These are phyloP conservation scores for Fusarium virguliforme DNA, from an alignment of 2,329 filamentous ascomycete genomes.

Conservation along the genomic window DNA sequence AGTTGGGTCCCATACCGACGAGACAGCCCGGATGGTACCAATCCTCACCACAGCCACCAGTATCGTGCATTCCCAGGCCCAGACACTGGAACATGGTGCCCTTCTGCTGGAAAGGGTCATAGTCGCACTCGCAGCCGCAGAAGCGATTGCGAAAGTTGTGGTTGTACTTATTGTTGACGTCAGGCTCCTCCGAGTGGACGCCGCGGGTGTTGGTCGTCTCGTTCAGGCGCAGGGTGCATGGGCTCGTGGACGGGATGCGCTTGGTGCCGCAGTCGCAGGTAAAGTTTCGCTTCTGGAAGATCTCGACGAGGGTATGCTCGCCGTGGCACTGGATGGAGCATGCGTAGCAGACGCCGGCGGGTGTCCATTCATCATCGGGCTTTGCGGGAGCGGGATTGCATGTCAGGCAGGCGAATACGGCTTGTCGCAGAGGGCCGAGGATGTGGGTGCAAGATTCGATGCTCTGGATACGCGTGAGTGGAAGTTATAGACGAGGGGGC, in stretches of 20 bases:
- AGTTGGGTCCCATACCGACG: conserved; percentile 82
- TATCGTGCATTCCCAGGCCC: conserved; percentile 83
- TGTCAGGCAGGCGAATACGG: conserved; percentile 91
- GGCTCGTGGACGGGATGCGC: conserved; percentile 77
- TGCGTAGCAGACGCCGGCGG: conserved; percentile 93
- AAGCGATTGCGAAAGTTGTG: conserved; percentile 96
- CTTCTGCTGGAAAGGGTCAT: conserved; percentile 90
- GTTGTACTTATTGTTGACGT: conserved; percentile 88
- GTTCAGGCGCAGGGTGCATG: conserved; percentile 84
- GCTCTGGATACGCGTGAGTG: conserved; percentile 71
- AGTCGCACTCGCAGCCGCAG: conserved; percentile 90
- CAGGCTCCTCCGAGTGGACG: conserved; percentile 82
- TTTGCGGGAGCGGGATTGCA: conserved; percentile 86
- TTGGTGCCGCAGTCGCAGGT: conserved; percentile 96
- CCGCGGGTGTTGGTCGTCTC: conserved; percentile 79
- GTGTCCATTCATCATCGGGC: conserved; percentile 64
- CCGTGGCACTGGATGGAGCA: conserved; percentile 98
- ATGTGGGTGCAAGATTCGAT: conserved; percentile 94
- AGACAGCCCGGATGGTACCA: conserved; percentile 98
- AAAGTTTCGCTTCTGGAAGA: conserved; percentile 96
- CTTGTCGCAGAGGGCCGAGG: conserved; percentile 90
- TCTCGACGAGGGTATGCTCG: conserved; percentile 93
- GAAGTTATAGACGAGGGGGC: conserved; percentile 11
- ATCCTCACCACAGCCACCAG: conserved; percentile 94
- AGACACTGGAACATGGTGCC: conserved; percentile 99